Base-by-base conservation (phyloP, 768 basidiomycete genomes). In the Leccinum variicolor region DNA sequence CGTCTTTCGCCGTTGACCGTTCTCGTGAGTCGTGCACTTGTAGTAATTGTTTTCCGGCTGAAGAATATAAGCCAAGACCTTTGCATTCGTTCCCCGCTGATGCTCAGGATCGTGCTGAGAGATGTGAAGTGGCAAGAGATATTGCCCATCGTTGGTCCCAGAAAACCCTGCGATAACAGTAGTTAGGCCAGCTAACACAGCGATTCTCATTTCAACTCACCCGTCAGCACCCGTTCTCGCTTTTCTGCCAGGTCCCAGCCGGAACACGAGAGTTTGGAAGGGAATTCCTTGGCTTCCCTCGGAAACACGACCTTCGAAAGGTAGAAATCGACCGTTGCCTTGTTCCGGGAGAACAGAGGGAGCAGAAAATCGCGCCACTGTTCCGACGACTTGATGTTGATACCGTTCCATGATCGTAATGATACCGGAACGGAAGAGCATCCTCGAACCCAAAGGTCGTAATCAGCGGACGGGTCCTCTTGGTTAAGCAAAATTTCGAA, bases 11-110 rank as follows among this genome's bases (percentile, higher is more conserved):
- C 70, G 60, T 13, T 50, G 43, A 11, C 71, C 63, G 8, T 53
- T 53, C 11, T 46, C 29, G 31, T 43, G 45, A 8, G 58, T 43
- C 19, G 56, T 49, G 17, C 58, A 63, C 45, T 56, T 62, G 59
- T 69, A 61, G 59, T 62, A 17, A 50, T 61, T 52, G 25, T 58
- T 56, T 54, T 69, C 56, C 34, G 61, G 65, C 23, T 64, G 73
- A 1, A 76, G 56, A 14, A 75, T 64, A 28, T 74, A 69, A 0
- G 65, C 52, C 3, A 75, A 55, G 53, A 69, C 63, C 62, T 70
- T 72, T 0, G 83, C 83, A 48, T 82, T 84, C 2, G 82, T 84
- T 28, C 74, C 68, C 5, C 57, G 64, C 34, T 74, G 73, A 50
- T 65, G 65, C 11, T 62, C 54, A 0, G 64, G 62, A 43, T 74